A percentile compares a stretch with the other conserved stretches of the same genome.
Conservation (phyloP, 2,329 filamentous ascomycete genomes). For the Fusarium coicis region DNA sequence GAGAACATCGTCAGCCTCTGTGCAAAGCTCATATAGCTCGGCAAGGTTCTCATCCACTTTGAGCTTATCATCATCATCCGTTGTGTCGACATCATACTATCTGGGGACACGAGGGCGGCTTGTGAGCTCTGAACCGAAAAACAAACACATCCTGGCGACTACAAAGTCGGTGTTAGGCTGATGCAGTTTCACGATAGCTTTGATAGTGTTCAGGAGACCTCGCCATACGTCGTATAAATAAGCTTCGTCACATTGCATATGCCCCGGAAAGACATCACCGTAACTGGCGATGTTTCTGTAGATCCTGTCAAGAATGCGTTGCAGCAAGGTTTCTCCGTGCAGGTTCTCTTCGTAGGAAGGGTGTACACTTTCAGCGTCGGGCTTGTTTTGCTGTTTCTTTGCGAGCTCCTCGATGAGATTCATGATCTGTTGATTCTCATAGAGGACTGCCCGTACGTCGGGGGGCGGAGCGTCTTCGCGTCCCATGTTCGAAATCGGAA, state of each 20-base stretch:
- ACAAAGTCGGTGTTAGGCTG: neutral
- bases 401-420: neutral
- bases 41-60: neutral
- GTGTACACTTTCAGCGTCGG: too few relatives aligned
- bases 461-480: neutral
- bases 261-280: neutral
- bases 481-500: neutral
- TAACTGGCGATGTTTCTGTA: neutral
- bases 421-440: neutral
- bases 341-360: too few relatives aligned
- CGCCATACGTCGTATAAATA: neutral
- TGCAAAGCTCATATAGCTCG: neutral
- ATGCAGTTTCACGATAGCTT: neutral
- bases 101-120: neutral
- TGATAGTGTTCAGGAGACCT: neutral
- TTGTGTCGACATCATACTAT: too few relatives aligned
- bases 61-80: too few relatives aligned
- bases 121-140: neutral
- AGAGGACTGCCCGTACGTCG: neutral
- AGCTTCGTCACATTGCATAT: too few relatives aligned
- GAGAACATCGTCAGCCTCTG: neutral
- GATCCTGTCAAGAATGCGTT: neutral
- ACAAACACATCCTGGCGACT: neutral
- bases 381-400: neutral
- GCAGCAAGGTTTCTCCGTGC: too few relatives aligned